Conservation (phyloP, 1,139 yeast species). For the Williopsis jadinii region DNA sequence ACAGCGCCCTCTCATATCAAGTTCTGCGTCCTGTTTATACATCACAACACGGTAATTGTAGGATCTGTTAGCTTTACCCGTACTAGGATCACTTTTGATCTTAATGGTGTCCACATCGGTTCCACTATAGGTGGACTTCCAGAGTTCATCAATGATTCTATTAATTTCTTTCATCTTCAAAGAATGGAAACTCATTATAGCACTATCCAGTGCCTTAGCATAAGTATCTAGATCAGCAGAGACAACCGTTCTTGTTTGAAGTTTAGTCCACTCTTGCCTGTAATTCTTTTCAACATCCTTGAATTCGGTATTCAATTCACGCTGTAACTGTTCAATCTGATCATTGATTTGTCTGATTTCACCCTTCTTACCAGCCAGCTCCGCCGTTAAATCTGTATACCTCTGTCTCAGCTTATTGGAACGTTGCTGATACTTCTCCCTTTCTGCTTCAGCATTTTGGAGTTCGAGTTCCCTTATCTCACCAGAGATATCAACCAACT, state of each 20-base stretch:
- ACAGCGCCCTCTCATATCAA: constrained; percentile 97
- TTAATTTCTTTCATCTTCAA: constrained; percentile 92
- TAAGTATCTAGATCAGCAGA: constrained; percentile 80
- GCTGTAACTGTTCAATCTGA: constrained; percentile 49
- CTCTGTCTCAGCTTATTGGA: constrained; percentile 47
- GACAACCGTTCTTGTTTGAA: constrained; percentile 73
- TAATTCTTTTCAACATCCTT: constrained; percentile 57
- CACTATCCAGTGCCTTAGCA: constrained; percentile 80
- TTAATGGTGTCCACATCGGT: constrained; percentile 91
- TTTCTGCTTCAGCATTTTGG: constrained; percentile 56
- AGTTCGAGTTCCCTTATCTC: constrained; percentile 40
- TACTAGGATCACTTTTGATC: constrained; percentile 63
- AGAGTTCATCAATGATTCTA: constrained; percentile 76
- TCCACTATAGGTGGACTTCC: constrained; percentile 94
- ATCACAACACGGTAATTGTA: constrained; percentile 93
- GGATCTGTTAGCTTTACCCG: constrained; percentile 51
- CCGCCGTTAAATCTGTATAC: constrained; percentile 53
- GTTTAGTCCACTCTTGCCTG: constrained; percentile 64
- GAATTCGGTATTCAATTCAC: constrained; percentile 66
- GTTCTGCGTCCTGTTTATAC: constrained; percentile 85
- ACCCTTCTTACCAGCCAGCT: constrained; percentile 74
- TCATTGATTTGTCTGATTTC: constrained; percentile 79
- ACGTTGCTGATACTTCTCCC: constrained; percentile 56
- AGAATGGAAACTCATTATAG: constrained; percentile 90
- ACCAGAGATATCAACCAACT: constrained; percentile 28